These are phyloP conservation scores for Erodium moschatum DNA, from an alignment of 441 rosid genomes.

Conservation along the genomic window DNA sequence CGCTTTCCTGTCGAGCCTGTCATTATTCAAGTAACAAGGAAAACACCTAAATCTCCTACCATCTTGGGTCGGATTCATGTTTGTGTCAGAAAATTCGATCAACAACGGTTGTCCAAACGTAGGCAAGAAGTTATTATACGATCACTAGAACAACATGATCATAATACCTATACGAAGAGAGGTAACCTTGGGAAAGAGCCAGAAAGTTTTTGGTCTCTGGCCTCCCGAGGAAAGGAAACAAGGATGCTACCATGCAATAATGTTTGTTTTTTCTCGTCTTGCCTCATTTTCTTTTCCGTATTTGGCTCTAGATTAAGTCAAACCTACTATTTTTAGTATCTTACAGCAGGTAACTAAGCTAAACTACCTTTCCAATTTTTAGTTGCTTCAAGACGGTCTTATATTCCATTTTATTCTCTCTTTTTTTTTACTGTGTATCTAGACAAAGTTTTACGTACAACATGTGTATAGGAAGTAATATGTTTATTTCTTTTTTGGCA, in stretches of 20 bases:
- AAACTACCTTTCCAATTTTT: neutral
- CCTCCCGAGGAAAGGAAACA: slow-evolving; percentile 13
- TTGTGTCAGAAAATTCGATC: too few relatives aligned
- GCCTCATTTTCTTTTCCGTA: neutral
- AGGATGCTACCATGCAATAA: neutral
- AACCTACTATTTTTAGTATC: slow-evolving; percentile 28
- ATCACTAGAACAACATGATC: too few relatives aligned
- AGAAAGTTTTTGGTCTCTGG: slow-evolving; percentile 19
- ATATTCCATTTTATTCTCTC: neutral
- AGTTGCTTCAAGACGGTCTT: neutral
- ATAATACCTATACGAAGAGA: too few relatives aligned
- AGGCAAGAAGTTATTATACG: too few relatives aligned
- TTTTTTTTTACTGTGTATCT: too few relatives aligned
- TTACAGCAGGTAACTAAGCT: slow-evolving; percentile 18
- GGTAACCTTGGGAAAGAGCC: slow-evolving; percentile 19
- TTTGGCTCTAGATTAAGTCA: slow-evolving; percentile 20
- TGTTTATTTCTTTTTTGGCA: too few relatives aligned
- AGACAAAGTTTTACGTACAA: too few relatives aligned
- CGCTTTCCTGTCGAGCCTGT: slow-evolving; percentile 36
- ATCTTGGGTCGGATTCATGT: slow-evolving; percentile 10
- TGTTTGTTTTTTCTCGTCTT: neutral
- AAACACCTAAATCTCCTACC: slow-evolving; percentile 45
- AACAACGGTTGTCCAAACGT: too few relatives aligned
- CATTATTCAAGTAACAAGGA: slow-evolving; percentile 46
- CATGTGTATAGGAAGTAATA: too few relatives aligned